Evolutionary conservation across 2,329 filamentous ascomycete genomes (phyloP).

Genomic region (Aspergillus phoenicis): DNA sequence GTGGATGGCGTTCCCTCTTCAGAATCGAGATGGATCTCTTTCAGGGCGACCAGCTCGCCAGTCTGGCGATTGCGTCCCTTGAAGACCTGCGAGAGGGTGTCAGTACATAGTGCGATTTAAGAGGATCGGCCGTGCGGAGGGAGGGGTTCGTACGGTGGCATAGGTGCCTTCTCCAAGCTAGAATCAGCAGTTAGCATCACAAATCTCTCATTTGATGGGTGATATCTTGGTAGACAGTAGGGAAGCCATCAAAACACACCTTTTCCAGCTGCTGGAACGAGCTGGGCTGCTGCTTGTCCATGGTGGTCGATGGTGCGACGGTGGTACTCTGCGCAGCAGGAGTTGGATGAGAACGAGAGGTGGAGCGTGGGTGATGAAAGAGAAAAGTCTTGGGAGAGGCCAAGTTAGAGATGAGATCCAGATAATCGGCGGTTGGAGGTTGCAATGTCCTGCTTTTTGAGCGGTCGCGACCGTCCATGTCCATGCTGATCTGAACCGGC

Average conservation of each 20-base stretch:
- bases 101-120: constrained; percentile 16
- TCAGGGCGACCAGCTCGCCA: constrained; percentile 92
- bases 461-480: constrained; percentile 23
- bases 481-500: constrained; percentile 12
- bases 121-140: background rate
- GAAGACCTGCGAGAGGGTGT: constrained; percentile 70
- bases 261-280: constrained; percentile 99
- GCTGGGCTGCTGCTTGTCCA: constrained; percentile 92
- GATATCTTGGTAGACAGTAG: background rate
- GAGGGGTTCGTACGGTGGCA: constrained; percentile 71
- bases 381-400: constrained; percentile 44
- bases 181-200: constrained; percentile 5
- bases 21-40: constrained; percentile 97
- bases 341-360: constrained; percentile 17
- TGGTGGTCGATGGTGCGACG: constrained; percentile 43
- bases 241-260: constrained; percentile 32
- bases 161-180: constrained; percentile 95
- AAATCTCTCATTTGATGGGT: background rate
- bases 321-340: constrained; percentile 17
- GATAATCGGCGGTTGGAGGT: constrained; percentile 26
- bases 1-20: constrained; percentile 98
- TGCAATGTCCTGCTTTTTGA: constrained; percentile 25
- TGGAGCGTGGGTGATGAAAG: constrained; percentile 27
- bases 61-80: constrained; percentile 97
- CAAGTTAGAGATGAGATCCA: constrained; percentile 37